These are phyloP conservation scores for Dacryopinax primogenitus DNA, from an alignment of 768 basidiomycete genomes.

Conservation along the genomic window DNA sequence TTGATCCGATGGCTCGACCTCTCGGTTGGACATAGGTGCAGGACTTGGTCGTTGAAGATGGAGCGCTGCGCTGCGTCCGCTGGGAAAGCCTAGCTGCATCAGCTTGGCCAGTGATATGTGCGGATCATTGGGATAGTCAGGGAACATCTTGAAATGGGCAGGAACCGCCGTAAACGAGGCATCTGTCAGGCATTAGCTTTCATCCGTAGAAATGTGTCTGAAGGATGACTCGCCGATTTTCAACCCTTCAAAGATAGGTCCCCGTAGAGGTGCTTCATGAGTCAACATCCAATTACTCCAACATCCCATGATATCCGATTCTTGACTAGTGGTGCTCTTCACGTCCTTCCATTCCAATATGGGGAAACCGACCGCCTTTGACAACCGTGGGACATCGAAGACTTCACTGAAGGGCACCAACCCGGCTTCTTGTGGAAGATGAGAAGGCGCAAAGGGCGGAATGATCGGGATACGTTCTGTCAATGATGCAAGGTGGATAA, in stretches of 20 bases:
- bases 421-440: constrained; percentile 37
- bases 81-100: constrained; percentile 14
- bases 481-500: constrained; percentile 46
- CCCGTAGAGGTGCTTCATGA: not conserved
- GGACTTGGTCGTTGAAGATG: too few species aligned
- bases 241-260: too few species aligned
- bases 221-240: too few species aligned
- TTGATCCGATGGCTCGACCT: constrained; percentile 18
- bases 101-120: constrained; percentile 17
- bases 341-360: constrained; percentile 54
- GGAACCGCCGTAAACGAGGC: not conserved
- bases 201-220: too few species aligned
- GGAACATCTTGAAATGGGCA: not conserved
- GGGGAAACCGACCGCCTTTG: constrained; percentile 34
- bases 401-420: constrained; percentile 44
- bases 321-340: constrained; percentile 30
- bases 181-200: not conserved
- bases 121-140: not conserved
- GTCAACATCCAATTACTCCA: constrained; percentile 31
- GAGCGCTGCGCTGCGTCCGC: not conserved
- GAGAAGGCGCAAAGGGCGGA: constrained; percentile 45
- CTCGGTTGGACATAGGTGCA: too few species aligned
- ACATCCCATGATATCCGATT: constrained; percentile 28
- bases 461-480: constrained; percentile 46
- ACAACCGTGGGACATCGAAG: constrained; percentile 45